Conservation (phyloP, 305 asterid genomes). For the Plantago coronopus region DNA sequence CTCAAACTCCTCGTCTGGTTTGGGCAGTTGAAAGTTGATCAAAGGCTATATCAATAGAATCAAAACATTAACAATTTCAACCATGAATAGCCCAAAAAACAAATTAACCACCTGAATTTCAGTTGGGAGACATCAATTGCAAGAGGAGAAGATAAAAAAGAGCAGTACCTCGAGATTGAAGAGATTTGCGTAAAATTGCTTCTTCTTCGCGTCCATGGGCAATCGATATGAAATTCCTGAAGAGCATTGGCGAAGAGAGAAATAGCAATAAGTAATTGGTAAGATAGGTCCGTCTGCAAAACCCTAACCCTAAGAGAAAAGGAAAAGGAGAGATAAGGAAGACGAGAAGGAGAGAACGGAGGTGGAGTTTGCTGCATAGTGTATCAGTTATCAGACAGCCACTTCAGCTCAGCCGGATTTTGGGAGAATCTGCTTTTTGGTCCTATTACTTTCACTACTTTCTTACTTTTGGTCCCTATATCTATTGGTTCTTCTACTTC, state of each 20-base stretch:
- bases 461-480: no score
- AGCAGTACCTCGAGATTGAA: slow-evolving; percentile 93
- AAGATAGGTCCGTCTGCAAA: slow-evolving; percentile 22
- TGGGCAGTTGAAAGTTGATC: slow-evolving; percentile 92
- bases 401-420: no score
- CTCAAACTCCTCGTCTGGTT: slow-evolving; percentile 78
- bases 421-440: no score
- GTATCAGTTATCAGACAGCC: background rate
- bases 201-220: slow-evolving; percentile 72
- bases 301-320: slow-evolving; percentile 64
- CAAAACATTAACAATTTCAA: slow-evolving; percentile 21
- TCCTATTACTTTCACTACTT: no score
- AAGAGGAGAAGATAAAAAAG: slow-evolving; percentile 17
- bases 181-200: slow-evolving; percentile 63
- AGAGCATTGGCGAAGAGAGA: slow-evolving; percentile 49
- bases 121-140: slow-evolving; percentile 25
- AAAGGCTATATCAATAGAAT: slow-evolving; percentile 60
- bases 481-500: no score
- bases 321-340: slow-evolving; percentile 41
- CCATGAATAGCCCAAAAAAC: background rate
- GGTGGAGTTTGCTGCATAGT: slow-evolving; percentile 36
- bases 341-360: slow-evolving; percentile 54
- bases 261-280: background rate
- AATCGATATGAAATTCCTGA: slow-evolving; percentile 30
- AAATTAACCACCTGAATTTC: background rate